Evolutionary conservation across 2,329 filamentous ascomycete species (phyloP).

Genomic region (Teratosphaeria pseudoeucalypti): DNA sequence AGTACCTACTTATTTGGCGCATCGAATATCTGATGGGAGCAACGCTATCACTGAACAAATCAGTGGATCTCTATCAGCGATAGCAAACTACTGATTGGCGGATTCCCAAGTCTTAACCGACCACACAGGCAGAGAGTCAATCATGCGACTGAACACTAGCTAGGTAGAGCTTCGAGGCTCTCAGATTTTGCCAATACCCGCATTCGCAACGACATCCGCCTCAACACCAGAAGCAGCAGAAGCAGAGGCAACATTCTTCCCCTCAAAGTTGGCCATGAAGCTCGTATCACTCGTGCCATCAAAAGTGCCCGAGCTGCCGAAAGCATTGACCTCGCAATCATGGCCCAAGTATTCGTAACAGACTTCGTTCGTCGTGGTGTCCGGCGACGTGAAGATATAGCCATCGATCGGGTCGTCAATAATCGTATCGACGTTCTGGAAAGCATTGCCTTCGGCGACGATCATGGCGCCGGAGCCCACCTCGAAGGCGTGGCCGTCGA

Average conservation of each 20-base stretch:
- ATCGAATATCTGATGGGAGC: too few species aligned
- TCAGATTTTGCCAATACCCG: neutral
- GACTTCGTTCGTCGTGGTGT: conserved; percentile 2
- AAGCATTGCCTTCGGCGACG: conserved; percentile 48
- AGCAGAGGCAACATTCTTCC: conserved; percentile 44
- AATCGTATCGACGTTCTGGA: conserved; percentile 42
- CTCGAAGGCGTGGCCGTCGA: conserved; percentile 49
- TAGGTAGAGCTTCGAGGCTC: neutral
- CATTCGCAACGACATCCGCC: neutral
- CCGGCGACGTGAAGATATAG: conserved; percentile 28
- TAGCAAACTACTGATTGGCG: neutral
- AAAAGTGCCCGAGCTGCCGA: conserved; percentile 13
- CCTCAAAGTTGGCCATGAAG: conserved; percentile 42
- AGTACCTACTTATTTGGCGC: too few species aligned
- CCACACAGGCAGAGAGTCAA: neutral
- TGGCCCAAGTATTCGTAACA: conserved; percentile 33
- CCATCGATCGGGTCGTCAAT: conserved; percentile 30
- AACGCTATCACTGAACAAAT: too few species aligned
- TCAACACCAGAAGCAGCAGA: conserved; percentile 17
- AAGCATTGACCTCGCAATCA: conserved; percentile 40
- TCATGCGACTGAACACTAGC: neutral
- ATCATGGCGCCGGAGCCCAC: conserved; percentile 30
- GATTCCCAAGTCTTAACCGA: neutral
- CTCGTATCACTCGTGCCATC: conserved; percentile 27
- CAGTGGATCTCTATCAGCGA: too few species aligned